Base-by-base conservation (phyloP, 768 basidiomycete species). In the Neoboletus brunneissimus region DNA sequence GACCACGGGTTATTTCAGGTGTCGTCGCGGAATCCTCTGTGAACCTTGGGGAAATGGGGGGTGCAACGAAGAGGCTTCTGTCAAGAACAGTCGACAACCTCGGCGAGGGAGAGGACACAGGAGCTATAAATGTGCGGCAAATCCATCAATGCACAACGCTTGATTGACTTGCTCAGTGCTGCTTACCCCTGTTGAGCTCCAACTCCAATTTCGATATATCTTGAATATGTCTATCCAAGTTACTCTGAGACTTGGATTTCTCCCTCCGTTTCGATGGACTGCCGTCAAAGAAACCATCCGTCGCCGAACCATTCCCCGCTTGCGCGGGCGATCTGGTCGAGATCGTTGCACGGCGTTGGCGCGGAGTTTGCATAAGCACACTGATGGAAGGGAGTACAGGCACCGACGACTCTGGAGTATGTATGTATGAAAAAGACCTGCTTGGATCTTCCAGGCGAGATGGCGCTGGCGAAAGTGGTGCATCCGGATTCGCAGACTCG, bases 1-100 rank as follows among this genome's bases (percentile, higher is more conserved):
- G 55, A 37, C 45, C 29, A 34, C 60, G 38, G 5, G 51, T 50
- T 9, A 44, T 34, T 31, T 66, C 62, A 22, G 71, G 60, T 11
- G 68, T 67, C 56, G 67, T 65, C 53, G 65, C 62, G 8, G 68
- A 69, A 46, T 77, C 69, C 46, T 81, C 78, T 5, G 70, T 71
- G 12, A 74, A 75, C 34, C 75, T 73, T 6, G 62, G 60, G 6
- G 64, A 62, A 32, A 77, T 51, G 3, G 81, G 77, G 5, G 83
- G 76, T 7, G 83, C 81, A 48, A 90, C 80, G 67, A 91, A 89
- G 35, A 89, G 65, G 58, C 77, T 85, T 55, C 81, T 80, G 67
- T 91, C 88, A 18, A 92, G 68, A 32, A 91, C 78, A 27, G 86
- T 74, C 6, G 87, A 88, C 25, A 91, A 76, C 6, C 83, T 66